These are phyloP conservation scores for Corynascus novoguineensis DNA, from an alignment of 495 filamentous ascomycete species.

Conservation along the genomic window DNA sequence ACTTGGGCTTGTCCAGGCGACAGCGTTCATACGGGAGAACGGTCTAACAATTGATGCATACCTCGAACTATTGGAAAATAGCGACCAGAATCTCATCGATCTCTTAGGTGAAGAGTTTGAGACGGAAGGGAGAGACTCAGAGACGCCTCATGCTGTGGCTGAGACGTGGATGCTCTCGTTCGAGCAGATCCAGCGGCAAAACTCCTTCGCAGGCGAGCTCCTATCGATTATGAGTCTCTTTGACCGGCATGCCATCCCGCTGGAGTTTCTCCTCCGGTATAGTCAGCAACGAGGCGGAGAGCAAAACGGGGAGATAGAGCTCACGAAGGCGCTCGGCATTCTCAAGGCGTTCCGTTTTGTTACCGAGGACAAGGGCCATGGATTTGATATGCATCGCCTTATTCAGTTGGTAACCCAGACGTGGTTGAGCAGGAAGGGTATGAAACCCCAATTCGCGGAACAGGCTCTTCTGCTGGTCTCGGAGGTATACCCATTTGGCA, in stretches of 20 bases:
- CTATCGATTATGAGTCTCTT: conserved; percentile 42
- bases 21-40: conserved; percentile 45
- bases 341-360: conserved; percentile 42
- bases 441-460: conserved; percentile 25
- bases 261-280: conserved; percentile 28
- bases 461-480: conserved; percentile 33
- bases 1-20: conserved; percentile 46
- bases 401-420: conserved; percentile 43
- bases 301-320: background rate
- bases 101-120: conserved; percentile 25
- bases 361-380: conserved; percentile 16
- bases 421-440: conserved; percentile 35
- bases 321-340: conserved; percentile 31
- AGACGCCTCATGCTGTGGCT: conserved; percentile 30
- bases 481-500: conserved; percentile 29
- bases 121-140: conserved; percentile 26
- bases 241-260: conserved; percentile 41
- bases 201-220: conserved; percentile 36
- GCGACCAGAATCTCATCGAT: conserved; percentile 23
- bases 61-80: conserved; percentile 28
- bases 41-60: conserved; percentile 28
- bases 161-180: conserved; percentile 39
- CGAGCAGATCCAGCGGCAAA: conserved; percentile 34
- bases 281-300: conserved; percentile 12
- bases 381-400: conserved; percentile 41